Evolutionary conservation across 2,329 filamentous ascomycete genomes (phyloP), one percentile per base, ranked within the genome.

Genomic region (Phoma sp.): DNA sequence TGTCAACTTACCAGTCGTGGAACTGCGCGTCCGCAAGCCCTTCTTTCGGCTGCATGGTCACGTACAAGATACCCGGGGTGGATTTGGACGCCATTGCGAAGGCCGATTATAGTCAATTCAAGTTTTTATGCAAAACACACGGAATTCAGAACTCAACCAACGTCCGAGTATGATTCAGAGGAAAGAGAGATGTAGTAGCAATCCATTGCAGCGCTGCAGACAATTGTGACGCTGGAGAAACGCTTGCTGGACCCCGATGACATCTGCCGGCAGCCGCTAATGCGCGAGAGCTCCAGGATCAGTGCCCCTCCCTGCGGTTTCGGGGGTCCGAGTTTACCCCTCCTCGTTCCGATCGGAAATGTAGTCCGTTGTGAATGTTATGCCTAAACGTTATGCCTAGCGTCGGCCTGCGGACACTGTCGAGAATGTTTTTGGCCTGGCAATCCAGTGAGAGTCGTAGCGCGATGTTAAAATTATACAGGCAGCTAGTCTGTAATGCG

Each of bases 41-140:
- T 52, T 84, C 80, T 72, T 84, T 82, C 65, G 91, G 90, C 76
- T 93, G 87, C 88, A 96, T 96, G 13, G 90, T 92, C 64, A 96
- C 91, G 73, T 88, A 91, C 69, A 96, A 86, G 67, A 92, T 86
- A 55, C 91, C 91, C 8, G 67, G 64, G 83, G 83, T 49, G 75
- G 79, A 59, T 60, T 65, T 65, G 47, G 72, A 67, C 47, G 78
- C 71, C 78, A 81, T 82, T 43, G 4, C 66, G 57, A 30, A 11
- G 13, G 35, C 40, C 14, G 29, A 14, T 24, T 29, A 29, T 3
- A 9, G 27, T 6, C 27, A 29, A 9, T 29, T 29, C 2, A 29
- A 9, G 27, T 29, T 6, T 29, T 29, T 29, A 18, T 29, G 27
- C 27, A 29, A 29, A 3, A 6, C 6, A 29, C 27, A 24, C 39